A percentile compares a stretch with the other conserved stretches of the same genome.
Conservation (phyloP, 352 stramenopile species). For the Phytopythium ostracodes region DNA sequence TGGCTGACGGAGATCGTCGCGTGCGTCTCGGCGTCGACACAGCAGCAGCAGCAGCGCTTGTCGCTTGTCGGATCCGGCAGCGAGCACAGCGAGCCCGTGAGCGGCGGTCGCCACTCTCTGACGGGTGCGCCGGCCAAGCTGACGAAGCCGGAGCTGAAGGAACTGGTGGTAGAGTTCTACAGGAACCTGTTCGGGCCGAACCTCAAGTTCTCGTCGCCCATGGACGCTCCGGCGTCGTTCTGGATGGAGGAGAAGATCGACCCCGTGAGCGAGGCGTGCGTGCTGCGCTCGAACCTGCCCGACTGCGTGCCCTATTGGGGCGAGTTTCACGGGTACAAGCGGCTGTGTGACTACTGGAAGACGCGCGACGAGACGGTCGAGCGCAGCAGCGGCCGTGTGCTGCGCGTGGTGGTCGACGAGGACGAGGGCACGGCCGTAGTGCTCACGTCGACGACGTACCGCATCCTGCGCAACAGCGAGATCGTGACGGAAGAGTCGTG, state of each 20-base stretch:
- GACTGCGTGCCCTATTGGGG: constrained; percentile 86
- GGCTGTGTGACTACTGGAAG: constrained; percentile 86
- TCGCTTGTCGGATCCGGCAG: constrained; percentile 45
- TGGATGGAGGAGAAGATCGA: constrained; percentile 87
- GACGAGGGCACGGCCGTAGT: constrained; percentile 85
- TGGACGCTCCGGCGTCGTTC: constrained; percentile 72
- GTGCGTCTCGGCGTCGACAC: constrained; percentile 41
- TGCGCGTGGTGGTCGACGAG: constrained; percentile 81
- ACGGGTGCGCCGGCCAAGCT: constrained; percentile 31
- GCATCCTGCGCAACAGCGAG: constrained; percentile 84
- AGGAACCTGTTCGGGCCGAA: constrained; percentile 71
- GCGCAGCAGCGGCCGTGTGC: constrained; percentile 72
- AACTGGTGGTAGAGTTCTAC: constrained; percentile 75
- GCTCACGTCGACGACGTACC: constrained; percentile 85
- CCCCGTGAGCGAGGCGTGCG: constrained; percentile 55
- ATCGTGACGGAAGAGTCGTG: constrained; percentile 84
- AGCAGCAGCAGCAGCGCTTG: constrained; percentile 36
- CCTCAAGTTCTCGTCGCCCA: constrained; percentile 74
- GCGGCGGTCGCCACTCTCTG: constrained; percentile 10
- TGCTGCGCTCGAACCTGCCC: constrained; percentile 83
- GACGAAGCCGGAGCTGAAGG: constrained; percentile 73
- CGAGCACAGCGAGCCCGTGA: constrained; percentile 11
- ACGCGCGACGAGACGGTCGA: constrained; percentile 85
- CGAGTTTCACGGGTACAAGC: constrained; percentile 87
- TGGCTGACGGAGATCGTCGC: constrained; percentile 81